A percentile compares a stretch with the other conserved stretches of the same genome.
Evolutionary conservation across 192 early-diverging fungal species (phyloP).

Genomic region (Coemansia sp.): DNA sequence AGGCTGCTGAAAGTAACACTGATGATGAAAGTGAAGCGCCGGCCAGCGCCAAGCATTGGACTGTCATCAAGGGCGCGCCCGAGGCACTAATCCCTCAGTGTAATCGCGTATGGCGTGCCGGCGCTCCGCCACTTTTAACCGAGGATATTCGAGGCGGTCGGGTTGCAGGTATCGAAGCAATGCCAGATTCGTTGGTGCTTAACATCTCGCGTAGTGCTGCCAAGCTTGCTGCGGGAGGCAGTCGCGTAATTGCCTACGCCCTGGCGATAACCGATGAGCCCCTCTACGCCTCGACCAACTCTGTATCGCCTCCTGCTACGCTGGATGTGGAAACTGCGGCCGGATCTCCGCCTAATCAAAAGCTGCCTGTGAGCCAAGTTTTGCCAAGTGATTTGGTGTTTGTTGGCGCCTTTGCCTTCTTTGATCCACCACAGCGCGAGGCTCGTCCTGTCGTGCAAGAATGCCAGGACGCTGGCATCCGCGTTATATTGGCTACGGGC

Average conservation of each 20-base stretch:
- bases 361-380: background rate
- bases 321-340: background rate
- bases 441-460: conserved; percentile 39
- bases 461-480: conserved; percentile 52
- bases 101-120: conserved; percentile 27
- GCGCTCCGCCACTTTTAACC: background rate
- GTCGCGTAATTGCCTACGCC: conserved; percentile 45
- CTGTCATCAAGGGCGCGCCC: conserved; percentile 41
- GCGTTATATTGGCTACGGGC: conserved; percentile 50
- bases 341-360: background rate
- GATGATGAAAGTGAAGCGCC: background rate
- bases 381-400: conserved; percentile 40
- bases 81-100: conserved; percentile 35
- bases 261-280: conserved; percentile 44
- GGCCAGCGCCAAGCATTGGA: conserved; percentile 27
- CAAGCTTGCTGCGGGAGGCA: conserved; percentile 42
- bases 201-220: conserved; percentile 35
- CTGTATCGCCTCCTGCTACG: background rate
- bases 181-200: conserved; percentile 23
- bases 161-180: conserved; percentile 17
- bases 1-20: background rate
- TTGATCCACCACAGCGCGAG: conserved; percentile 50
- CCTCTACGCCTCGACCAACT: conserved; percentile 14
- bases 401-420: conserved; percentile 53
- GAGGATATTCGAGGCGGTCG: conserved; percentile 18